phyloP scores from a whole-genome alignment of 805 yeast genomes.

The Myxozyma vanderwaltii region DNA sequence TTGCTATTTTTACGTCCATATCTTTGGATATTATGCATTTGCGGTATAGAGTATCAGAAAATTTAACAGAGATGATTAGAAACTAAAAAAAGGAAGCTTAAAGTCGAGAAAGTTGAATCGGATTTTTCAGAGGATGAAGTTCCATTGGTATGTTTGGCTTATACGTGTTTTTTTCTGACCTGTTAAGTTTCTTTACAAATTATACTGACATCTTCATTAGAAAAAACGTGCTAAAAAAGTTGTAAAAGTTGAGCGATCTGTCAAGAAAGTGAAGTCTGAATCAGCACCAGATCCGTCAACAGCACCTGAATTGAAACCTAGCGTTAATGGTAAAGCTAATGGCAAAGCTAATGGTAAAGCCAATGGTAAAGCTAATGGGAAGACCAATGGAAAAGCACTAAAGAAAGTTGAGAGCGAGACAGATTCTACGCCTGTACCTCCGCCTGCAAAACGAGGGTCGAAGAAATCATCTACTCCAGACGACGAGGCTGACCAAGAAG shows the following conservation, averaged over 20 bases:
- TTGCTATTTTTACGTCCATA: neutral
- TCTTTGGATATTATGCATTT: neutral
- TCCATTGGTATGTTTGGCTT: conserved; percentile 20
- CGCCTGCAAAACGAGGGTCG: neutral
- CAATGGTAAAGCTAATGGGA: conserved; percentile 1
- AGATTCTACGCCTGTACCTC: neutral
- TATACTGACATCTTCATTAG: neutral
- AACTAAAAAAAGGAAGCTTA: conserved; percentile 8
- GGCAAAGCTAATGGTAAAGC: no score
- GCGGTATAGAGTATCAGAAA: neutral
- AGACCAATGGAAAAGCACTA: neutral
- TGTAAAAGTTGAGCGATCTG: neutral
- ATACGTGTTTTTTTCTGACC: no score
- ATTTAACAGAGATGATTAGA: neutral
- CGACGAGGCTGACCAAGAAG: conserved; percentile 42
- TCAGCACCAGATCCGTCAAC: neutral
- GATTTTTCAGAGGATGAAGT: conserved; percentile 13
- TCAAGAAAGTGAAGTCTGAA: conserved; percentile 1
- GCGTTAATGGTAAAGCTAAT: no score
- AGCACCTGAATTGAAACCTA: neutral
- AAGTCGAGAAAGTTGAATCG: conserved; percentile 1
- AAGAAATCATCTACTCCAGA: conserved; percentile 2
- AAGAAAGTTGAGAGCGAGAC: neutral
- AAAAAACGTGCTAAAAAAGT: conserved; percentile 13
- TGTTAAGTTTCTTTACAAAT: no score